Conservation (phyloP, 306 rosid species). For the Cyclanthera cordifolia region DNA sequence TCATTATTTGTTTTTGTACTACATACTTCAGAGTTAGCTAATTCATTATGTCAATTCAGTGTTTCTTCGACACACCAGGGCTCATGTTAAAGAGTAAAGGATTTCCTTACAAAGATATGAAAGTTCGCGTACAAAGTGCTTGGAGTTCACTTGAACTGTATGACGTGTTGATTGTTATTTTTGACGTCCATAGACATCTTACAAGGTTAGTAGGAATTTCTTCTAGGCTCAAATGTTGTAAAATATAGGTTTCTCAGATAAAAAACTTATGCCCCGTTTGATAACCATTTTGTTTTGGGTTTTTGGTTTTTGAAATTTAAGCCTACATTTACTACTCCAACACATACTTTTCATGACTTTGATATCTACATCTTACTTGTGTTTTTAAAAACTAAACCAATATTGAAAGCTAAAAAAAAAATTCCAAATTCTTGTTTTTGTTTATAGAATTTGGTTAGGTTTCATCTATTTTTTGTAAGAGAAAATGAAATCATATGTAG, state of each 20-base stretch:
- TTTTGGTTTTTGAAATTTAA: too few relatives aligned
- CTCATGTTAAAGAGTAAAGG: constrained; percentile 50
- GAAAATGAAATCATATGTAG: too few relatives aligned
- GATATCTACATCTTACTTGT: too few relatives aligned
- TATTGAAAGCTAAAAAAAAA: too few relatives aligned
- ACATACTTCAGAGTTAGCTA: neutral
- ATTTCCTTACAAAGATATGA: constrained; percentile 65
- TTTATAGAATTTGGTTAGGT: too few relatives aligned
- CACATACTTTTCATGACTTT: too few relatives aligned
- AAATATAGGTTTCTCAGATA: neutral
- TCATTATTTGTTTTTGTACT: neutral
- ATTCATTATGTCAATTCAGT: constrained; percentile 40
- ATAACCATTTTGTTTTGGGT: too few relatives aligned
- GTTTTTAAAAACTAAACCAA: too few relatives aligned
- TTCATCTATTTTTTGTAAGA: too few relatives aligned
- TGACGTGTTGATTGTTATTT: constrained; percentile 72
- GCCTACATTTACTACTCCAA: too few relatives aligned
- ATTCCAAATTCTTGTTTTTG: too few relatives aligned
- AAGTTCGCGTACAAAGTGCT: constrained; percentile 84
- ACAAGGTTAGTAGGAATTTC: constrained; percentile 39
- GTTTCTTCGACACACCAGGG: constrained; percentile 95
- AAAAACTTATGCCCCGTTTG: too few relatives aligned
- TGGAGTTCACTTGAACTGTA: constrained; percentile 83
- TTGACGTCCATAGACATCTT: constrained; percentile 88
- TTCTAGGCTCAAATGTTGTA: neutral